Evolutionary conservation across 78 protist genomes (phyloP).

Genomic region (Creolimax fragrantissima): DNA sequence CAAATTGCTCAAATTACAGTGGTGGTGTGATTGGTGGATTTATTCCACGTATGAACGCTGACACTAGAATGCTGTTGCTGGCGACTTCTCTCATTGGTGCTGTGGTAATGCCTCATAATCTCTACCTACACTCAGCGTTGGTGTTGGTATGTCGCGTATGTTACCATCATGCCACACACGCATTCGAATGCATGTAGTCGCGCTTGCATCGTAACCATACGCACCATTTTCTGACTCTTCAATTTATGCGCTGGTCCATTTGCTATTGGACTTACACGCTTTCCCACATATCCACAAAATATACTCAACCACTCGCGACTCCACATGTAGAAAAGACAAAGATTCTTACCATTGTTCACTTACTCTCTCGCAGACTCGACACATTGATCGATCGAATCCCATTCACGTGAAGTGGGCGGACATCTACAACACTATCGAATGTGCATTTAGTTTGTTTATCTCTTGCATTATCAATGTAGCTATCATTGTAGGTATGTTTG

Average conservation of each 20-base stretch:
- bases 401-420: constrained; percentile 24
- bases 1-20: no score
- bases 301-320: no score
- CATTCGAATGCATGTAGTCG: no score
- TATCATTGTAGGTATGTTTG: not conserved
- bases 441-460: not conserved
- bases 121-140: constrained; percentile 24
- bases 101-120: constrained; percentile 33
- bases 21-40: constrained; percentile 6
- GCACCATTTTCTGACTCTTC: no score
- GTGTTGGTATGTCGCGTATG: constrained; percentile 5
- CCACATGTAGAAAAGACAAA: no score
- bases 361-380: no score
- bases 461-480: constrained; percentile 2
- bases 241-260: no score
- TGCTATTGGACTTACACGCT: no score
- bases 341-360: no score
- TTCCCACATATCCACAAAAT: no score
- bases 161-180: no score
- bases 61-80: not conserved
- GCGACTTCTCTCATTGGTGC: constrained; percentile 20
- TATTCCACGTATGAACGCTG: not conserved
- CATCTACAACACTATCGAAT: constrained; percentile 2
- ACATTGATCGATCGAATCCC: constrained; percentile 6
- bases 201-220: no score